Evolutionary conservation across 805 yeast species (phyloP), one percentile per base, ranked within the genome.

Genomic region (Candida fluviatilis): DNA sequence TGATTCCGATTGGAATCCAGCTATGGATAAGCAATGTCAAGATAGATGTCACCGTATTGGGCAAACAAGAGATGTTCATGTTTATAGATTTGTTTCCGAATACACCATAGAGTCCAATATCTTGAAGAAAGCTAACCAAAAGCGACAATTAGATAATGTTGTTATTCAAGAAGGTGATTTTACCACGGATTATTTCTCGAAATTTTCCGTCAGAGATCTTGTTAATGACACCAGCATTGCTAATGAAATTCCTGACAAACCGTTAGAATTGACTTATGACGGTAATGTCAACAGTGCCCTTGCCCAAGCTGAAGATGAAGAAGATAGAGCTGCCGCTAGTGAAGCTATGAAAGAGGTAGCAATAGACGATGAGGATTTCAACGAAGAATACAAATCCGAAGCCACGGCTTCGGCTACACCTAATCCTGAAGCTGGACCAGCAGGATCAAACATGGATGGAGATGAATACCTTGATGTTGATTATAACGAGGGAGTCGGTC

Each of bases 31-130:
- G 56, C 99, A 93, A 63, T 93, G 99, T 65, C 99, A 93, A 62
- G 99, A 93, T 64, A 81, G 99, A 60, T 93, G 98, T 64, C 99
- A 93, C 60, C 83, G 99, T 70, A 93, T 93, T 58, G 99, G 99
- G 5, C 99, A 93, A 60, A 88, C 95, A 13, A 75, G 99, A 54
- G 99, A 93, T 57, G 99, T 93, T 25, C 99, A 93, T 60, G 93
- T 93, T 40, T 93, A 95, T 66, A 71, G 99, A 44, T 84, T 93
- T 61, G 98, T 93, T 18, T 85, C 95, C 18, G 99, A 93, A 64
- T 88, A 78, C 64, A 93, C 99, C 3, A 93, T 93, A 43, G 99
- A 93, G 61, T 86, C 95, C 18, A 93, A 93, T 62, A 93, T 93
- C 48, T 73, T 93, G 62, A 80, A 80, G 51, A 91, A 91, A 58